Percentiles rank a stretch among this genome's conserved stretches.
These are phyloP conservation scores for Globisporangium ultimum DNA, from an alignment of 352 stramenopile species.

Conservation along the genomic window DNA sequence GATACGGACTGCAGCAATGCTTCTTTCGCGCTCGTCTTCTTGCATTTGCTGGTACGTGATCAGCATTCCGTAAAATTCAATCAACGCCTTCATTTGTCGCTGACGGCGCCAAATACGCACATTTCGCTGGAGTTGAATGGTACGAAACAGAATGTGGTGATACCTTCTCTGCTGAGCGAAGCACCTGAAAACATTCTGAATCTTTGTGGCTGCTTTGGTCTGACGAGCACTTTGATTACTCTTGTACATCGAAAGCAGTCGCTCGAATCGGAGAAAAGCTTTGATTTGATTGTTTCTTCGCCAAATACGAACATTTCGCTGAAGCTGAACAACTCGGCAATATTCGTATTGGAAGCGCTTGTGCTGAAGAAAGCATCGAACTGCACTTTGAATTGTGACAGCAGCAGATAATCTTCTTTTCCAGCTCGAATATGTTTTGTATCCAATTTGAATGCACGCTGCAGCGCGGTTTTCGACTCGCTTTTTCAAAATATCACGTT, in stretches of 20 bases:
- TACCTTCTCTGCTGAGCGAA: constrained; percentile 20
- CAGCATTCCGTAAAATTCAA: constrained; percentile 33
- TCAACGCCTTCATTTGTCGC: constrained; percentile 27
- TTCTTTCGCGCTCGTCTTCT: constrained; percentile 23
- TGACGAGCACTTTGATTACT: constrained; percentile 7
- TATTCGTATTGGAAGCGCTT: constrained; percentile 2
- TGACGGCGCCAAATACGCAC: constrained; percentile 33
- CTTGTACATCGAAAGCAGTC: neutral
- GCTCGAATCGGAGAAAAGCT: constrained; percentile 3
- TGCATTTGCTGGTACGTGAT: constrained; percentile 32
- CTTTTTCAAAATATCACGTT: constrained; percentile 16
- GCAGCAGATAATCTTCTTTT: constrained; percentile 1
- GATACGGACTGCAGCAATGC: constrained; percentile 11
- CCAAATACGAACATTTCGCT: constrained; percentile 11
- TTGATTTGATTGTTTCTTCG: constrained; percentile 6
- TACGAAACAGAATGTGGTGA: constrained; percentile 19
- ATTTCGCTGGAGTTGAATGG: constrained; percentile 33
- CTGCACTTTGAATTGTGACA: constrained; percentile 21
- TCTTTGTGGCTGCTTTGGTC: constrained; percentile 23
- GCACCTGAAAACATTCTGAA: constrained; percentile 28
- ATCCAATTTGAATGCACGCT: constrained; percentile 13
- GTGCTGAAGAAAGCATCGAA: constrained; percentile 20
- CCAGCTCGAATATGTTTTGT: neutral
- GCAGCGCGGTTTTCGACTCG: constrained; percentile 32
- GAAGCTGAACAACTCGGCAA: constrained; percentile 4